These are phyloP conservation scores for Ustilago loliicola DNA, from an alignment of 1,284 basidiomycete genomes.

Conservation along the genomic window DNA sequence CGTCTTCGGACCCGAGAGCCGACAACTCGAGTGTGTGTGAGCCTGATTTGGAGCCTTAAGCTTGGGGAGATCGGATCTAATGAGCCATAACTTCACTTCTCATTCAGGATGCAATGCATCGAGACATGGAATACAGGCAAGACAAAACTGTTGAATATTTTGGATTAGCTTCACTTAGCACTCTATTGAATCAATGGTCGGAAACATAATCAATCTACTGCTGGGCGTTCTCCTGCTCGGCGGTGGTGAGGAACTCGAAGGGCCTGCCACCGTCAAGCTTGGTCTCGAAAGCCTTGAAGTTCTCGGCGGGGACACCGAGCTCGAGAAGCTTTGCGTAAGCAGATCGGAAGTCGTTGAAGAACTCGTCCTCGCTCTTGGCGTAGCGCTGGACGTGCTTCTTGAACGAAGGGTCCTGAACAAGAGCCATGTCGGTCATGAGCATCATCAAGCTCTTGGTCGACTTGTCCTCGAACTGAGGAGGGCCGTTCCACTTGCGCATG, in stretches of 20 bases:
- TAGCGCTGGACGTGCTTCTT: conserved; percentile 65
- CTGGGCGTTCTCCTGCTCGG: conserved; percentile 60
- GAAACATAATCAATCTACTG: background rate
- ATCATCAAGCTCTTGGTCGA: conserved; percentile 91
- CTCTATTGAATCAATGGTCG: conserved; percentile 3
- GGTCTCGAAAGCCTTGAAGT: conserved; percentile 62
- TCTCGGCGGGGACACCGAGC: conserved; percentile 67
- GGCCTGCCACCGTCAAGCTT: conserved; percentile 52
- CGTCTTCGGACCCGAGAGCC: background rate
- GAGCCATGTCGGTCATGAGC: conserved; percentile 72
- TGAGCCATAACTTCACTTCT: background rate
- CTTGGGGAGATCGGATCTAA: too few species aligned
- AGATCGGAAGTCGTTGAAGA: conserved; percentile 67
- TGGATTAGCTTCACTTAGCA: conserved; percentile 13
- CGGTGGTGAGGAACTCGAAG: conserved; percentile 51
- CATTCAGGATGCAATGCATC: background rate
- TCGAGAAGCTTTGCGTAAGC: conserved; percentile 63
- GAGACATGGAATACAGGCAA: background rate
- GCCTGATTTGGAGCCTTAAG: too few species aligned
- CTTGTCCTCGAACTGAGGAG: conserved; percentile 94
- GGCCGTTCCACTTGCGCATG: conserved; percentile 87
- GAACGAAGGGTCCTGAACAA: conserved; percentile 63
- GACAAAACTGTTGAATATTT: background rate
- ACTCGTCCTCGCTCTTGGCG: conserved; percentile 67
- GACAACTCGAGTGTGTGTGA: background rate